Conservation (phyloP, 129 eudicot species). For the Calendula officinalis region DNA sequence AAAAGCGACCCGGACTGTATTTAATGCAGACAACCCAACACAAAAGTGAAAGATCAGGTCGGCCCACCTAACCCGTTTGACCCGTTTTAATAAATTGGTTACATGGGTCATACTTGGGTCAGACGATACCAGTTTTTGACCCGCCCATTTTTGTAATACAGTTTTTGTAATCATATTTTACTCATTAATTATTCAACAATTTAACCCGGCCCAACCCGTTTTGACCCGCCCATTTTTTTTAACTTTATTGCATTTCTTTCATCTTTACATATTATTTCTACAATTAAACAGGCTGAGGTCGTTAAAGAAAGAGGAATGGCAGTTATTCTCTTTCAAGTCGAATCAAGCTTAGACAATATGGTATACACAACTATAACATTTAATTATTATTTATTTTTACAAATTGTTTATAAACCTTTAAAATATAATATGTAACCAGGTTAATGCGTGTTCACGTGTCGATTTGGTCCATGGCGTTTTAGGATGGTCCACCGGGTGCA, state of each 20-base stretch:
- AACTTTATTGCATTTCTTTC: background rate
- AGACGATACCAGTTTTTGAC: too few species aligned
- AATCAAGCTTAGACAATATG: conserved; percentile 68
- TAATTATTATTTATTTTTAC: background rate
- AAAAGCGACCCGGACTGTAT: background rate
- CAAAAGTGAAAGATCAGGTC: too few species aligned
- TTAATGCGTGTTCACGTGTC: conserved; percentile 65
- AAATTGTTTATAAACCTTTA: conserved; percentile 5
- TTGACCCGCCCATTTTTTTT: background rate
- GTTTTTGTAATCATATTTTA: background rate
- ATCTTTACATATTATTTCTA: background rate
- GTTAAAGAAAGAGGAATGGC: conserved; percentile 67
- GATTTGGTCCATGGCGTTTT: conserved; percentile 74
- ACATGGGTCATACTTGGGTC: too few species aligned
- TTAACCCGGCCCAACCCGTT: background rate
- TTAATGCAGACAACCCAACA: background rate
- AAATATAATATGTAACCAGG: conserved; percentile 33
- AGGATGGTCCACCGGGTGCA: conserved; percentile 98
- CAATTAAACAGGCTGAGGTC: conserved; percentile 63
- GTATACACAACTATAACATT: conserved; percentile 26
- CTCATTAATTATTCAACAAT: background rate
- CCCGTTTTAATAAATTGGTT: too few species aligned
- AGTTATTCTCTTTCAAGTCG: conserved; percentile 77
- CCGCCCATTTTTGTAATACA: too few species aligned
- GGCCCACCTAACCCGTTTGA: too few species aligned